Evolutionary conservation across 441 rosid genomes (phyloP).

Genomic region (Adansonia grandidieri): DNA sequence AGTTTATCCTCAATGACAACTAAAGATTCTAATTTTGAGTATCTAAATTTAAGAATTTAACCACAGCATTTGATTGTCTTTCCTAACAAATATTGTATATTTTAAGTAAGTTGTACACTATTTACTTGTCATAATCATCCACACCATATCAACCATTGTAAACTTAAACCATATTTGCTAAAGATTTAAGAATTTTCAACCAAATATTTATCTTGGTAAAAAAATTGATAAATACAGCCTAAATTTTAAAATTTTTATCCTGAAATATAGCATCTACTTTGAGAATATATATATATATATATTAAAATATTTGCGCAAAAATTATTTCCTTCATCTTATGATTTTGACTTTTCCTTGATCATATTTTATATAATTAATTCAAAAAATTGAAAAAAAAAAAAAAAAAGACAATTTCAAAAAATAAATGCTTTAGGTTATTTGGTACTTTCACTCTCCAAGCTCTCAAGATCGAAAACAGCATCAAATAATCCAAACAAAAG

Average conservation of each 20-base stretch:
- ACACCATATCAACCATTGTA: neutral
- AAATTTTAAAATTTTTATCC: neutral
- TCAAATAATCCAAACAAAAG: slow-evolving; percentile 10
- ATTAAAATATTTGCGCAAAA: neutral
- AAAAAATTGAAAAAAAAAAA: neutral
- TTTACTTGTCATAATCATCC: neutral
- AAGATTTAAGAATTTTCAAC: neutral
- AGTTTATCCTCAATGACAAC: neutral
- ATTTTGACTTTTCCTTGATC: neutral
- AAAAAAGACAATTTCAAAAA: neutral
- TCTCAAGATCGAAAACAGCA: neutral
- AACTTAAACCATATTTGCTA: neutral
- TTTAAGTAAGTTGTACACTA: neutral
- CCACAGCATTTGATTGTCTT: neutral
- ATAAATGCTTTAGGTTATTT: neutral
- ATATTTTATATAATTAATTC: neutral
- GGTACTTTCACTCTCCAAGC: neutral
- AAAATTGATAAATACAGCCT: neutral
- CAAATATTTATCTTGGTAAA: neutral
- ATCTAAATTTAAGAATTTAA: slow-evolving; percentile 17
- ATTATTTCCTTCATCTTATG: neutral
- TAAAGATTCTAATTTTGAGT: slow-evolving; percentile 13
- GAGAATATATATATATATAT: neutral
- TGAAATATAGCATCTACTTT: neutral
- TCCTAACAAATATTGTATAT: neutral